A percentile compares a stretch with the other conserved stretches of the same genome.
Evolutionary conservation across 805 yeast species (phyloP).

Genomic region (Wickerhamomyces chambardii): DNA sequence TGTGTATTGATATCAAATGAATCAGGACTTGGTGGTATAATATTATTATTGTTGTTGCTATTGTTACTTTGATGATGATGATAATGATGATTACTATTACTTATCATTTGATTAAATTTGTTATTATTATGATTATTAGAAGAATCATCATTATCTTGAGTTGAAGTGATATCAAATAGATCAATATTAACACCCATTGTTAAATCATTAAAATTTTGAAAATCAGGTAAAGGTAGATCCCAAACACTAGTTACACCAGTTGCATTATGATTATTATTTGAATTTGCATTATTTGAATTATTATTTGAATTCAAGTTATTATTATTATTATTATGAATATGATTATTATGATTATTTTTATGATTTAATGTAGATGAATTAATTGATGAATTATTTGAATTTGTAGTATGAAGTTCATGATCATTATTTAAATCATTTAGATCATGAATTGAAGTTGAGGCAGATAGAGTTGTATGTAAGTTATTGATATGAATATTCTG

Average conservation of each 20-base stretch:
- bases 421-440: too few relatives aligned
- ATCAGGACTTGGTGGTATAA: slow-evolving; percentile 15
- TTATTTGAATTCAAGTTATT: slow-evolving; percentile 1
- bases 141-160: background rate
- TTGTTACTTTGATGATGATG: background rate
- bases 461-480: too few relatives aligned
- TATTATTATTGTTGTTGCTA: background rate
- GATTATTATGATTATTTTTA: background rate
- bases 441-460: too few relatives aligned
- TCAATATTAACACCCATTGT: slow-evolving; percentile 5
- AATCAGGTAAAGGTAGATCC: slow-evolving; percentile 1
- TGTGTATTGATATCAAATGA: slow-evolving; percentile 9
- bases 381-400: too few relatives aligned
- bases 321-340: slow-evolving; percentile 1
- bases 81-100: background rate
- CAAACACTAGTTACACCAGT: background rate
- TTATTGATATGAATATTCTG: too few relatives aligned
- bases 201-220: slow-evolving; percentile 7
- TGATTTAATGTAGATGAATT: too few relatives aligned
- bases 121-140: background rate
- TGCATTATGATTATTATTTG: background rate
- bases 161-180: background rate
- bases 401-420: too few relatives aligned
- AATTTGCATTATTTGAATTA: background rate
- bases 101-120: background rate